Evolutionary conservation across 2,329 filamentous ascomycete genomes (phyloP), one percentile per base, ranked within the genome.

Genomic region (Claviceps digitariae): DNA sequence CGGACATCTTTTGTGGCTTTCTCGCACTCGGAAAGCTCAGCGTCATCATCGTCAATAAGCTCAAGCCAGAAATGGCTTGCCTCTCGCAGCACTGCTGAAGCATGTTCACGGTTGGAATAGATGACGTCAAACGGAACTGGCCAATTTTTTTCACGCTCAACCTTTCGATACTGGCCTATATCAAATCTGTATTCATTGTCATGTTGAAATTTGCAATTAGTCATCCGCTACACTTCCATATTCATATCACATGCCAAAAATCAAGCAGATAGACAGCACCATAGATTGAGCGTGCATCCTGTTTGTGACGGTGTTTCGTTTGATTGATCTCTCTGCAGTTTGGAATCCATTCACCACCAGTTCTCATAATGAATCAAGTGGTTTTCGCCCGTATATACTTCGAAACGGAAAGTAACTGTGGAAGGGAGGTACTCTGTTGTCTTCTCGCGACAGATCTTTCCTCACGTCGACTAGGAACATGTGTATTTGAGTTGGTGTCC

Each of bases 391-490:
- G 52, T 65, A 66, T 2, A 73, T 64, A 40, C 63, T 67, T 49
- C 70, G 63, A 46, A 69, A 72, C 0, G 69, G 67, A 45, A 72
- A 67, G 55, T 73, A 74, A 13, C 67, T 60, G 53, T 72, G 71
- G 15, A 61, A 66, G 47, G 57, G 61, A 0, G 67, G 66, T 21
- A 69, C n/a, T 4, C 64, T 64, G 21, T 67, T 63, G 9, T 58
- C 60, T 21, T 66, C 63, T 21, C 67, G 65, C 45, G 61, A 66
- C n/a, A 73, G 10, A 55, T 57, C 47, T 57, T 68, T 70, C 34
- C 71, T 65, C 7, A 74, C 70, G 12, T 70, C 65, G 29, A 74
- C 58, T 5, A 74, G 64, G 38, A 73, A 71, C 62, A 73, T 69
- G 57, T 73, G 69, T 34, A 72, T 70, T 57, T 73, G 69, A 17